Percentiles rank a stretch among this genome's conserved stretches.
Conservation (phyloP, 768 basidiomycete genomes). For the Leccinum disarticulatum region DNA sequence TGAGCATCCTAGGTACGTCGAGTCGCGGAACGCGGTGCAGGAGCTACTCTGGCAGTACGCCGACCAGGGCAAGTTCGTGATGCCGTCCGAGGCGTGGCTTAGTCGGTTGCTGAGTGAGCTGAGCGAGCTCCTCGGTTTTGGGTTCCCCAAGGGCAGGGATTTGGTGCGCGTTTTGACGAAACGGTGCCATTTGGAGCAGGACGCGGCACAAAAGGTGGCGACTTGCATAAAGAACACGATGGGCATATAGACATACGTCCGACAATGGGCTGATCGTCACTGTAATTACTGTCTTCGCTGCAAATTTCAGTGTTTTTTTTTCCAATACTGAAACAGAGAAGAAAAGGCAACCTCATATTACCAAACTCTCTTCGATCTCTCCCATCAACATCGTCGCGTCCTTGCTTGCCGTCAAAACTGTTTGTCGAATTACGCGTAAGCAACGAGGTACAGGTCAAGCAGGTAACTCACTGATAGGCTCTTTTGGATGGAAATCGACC, state of each 20-base stretch:
- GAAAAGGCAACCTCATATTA: constrained; percentile 34
- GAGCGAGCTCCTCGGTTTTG: constrained; percentile 16
- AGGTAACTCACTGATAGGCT: constrained; percentile 77
- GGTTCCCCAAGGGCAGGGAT: constrained; percentile 21
- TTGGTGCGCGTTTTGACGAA: constrained; percentile 24
- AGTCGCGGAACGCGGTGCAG: constrained; percentile 21
- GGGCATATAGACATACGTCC: constrained; percentile 4
- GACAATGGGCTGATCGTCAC: neutral
- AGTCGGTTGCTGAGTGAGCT: constrained; percentile 19
- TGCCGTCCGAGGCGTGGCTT: constrained; percentile 26
- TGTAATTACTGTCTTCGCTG: constrained; percentile 3
- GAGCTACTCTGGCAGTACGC: constrained; percentile 22
- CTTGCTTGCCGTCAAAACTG: constrained; percentile 90
- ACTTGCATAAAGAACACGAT: constrained; percentile 19
- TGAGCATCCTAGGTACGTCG: constrained; percentile 20
- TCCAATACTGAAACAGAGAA: neutral
- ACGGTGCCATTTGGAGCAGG: constrained; percentile 24
- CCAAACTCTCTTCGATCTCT: constrained; percentile 73
- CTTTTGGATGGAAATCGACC: constrained; percentile 96
- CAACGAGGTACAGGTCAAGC: neutral
- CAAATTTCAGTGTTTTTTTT: neutral
- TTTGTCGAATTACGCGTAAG: constrained; percentile 3
- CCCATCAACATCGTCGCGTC: constrained; percentile 91
- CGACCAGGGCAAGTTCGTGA: constrained; percentile 26
- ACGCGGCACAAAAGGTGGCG: constrained; percentile 26